Evolutionary conservation across 148 eudicot species (phyloP).

Genomic region (Simmondsia chinensis): DNA sequence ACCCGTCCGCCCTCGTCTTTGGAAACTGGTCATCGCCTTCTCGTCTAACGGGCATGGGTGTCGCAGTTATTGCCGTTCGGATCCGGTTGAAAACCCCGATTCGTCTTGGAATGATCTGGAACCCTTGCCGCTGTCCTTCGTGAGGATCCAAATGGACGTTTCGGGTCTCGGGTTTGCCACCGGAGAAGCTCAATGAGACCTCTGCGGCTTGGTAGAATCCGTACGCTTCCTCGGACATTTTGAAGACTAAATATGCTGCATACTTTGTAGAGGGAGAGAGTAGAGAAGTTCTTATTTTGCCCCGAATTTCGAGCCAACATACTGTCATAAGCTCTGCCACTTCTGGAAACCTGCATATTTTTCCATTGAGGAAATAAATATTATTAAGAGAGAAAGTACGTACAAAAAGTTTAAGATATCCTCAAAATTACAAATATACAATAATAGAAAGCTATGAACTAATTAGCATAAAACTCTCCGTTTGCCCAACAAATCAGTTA

Average conservation of each 20-base stretch:
- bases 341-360: constrained; percentile 39
- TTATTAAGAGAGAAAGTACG: no score
- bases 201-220: constrained; percentile 31
- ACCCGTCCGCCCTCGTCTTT: constrained; percentile 40
- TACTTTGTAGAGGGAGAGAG: constrained; percentile 39
- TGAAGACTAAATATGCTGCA: constrained; percentile 42
- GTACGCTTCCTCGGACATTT: constrained; percentile 12
- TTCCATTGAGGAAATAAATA: no score
- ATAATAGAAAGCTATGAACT: no score
- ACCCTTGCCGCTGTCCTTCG: constrained; percentile 10
- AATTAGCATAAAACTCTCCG: no score
- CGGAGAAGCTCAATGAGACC: constrained; percentile 13
- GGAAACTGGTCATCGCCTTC: constrained; percentile 14
- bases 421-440: no score
- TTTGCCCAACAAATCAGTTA: no score
- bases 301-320: constrained; percentile 46
- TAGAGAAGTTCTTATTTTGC: constrained; percentile 20
- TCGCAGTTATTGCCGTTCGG: neutral
- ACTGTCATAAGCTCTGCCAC: constrained; percentile 39
- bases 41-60: neutral
- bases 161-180: constrained; percentile 14
- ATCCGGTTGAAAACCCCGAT: constrained; percentile 10
- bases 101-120: constrained; percentile 20
- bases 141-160: constrained; percentile 19
- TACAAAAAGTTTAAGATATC: no score